These are phyloP conservation scores for Fusarium cicatricum DNA, from an alignment of 2,329 filamentous ascomycete genomes.

Conservation along the genomic window DNA sequence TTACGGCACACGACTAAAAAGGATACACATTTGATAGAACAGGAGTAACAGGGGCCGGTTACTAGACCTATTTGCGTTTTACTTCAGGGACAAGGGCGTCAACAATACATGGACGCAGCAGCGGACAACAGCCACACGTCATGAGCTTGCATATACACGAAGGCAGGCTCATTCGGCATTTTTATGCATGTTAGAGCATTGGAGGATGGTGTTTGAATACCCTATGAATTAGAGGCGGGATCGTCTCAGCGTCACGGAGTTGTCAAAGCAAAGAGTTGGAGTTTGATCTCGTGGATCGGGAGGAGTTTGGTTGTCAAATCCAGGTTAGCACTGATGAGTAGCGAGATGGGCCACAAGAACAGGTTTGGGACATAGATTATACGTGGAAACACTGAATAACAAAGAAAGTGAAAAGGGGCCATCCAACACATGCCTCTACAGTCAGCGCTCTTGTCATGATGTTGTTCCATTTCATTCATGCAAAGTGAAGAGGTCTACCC, in stretches of 20 bases:
- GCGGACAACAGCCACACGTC: slow-evolving; percentile 23
- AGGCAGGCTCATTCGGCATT: slow-evolving; percentile 15
- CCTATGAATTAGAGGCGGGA: slow-evolving; percentile 4
- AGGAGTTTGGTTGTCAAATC: not conserved
- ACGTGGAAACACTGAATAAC: not conserved
- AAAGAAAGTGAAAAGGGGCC: not conserved
- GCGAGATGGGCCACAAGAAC: not conserved
- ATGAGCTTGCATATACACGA: slow-evolving; percentile 20
- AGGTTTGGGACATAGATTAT: slow-evolving; percentile 5
- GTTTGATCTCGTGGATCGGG: not conserved
- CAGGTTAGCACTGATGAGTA: too few species aligned
- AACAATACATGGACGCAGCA: slow-evolving; percentile 12
- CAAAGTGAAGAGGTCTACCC: slow-evolving; percentile 22
- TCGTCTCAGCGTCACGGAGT: not conserved
- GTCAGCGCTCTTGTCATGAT: not conserved
- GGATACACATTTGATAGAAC: slow-evolving; percentile 31
- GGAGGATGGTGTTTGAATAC: slow-evolving; percentile 28
- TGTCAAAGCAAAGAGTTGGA: not conserved
- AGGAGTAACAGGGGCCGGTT: slow-evolving; percentile 28
- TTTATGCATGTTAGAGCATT: slow-evolving; percentile 22
- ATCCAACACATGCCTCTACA: not conserved
- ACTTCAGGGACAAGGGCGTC: slow-evolving; percentile 11
- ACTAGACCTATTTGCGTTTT: slow-evolving; percentile 22
- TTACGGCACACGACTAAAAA: slow-evolving; percentile 19
- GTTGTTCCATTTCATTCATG: slow-evolving; percentile 13